phyloP scores from a whole-genome alignment of 352 stramenopile species.

The Elongisporangium senticosum region DNA sequence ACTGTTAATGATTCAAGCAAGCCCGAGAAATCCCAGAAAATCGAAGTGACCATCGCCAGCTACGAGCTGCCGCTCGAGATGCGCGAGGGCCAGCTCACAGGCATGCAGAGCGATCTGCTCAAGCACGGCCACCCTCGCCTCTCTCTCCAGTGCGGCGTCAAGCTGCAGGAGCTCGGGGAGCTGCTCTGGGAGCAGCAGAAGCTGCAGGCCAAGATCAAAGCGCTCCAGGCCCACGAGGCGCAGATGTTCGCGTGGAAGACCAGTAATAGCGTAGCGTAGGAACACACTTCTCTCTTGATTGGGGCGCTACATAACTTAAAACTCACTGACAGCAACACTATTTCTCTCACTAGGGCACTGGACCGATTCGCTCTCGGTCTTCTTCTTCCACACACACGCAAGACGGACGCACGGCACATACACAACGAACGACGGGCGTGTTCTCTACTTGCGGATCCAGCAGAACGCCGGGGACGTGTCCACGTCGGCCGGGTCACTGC shows the following conservation, averaged over 20 bases:
- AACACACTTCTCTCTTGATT: background rate
- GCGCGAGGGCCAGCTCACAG: conserved; percentile 30
- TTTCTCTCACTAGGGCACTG: conserved; percentile 3
- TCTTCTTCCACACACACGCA: conserved; percentile 6
- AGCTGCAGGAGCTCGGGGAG: conserved; percentile 33
- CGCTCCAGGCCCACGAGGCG: conserved; percentile 35
- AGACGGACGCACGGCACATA: background rate
- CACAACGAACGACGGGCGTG: background rate
- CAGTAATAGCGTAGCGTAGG: background rate
- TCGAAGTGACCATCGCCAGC: conserved; percentile 40
- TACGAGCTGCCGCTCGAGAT: conserved; percentile 68
- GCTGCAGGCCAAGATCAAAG: conserved; percentile 26
- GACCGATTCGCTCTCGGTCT: conserved; percentile 1
- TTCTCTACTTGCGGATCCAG: conserved; percentile 31
- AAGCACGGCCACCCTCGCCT: conserved; percentile 50
- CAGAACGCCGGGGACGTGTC: conserved; percentile 16
- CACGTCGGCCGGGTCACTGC: background rate
- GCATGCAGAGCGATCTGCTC: conserved; percentile 33
- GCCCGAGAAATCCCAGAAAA: background rate
- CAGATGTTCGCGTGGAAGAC: conserved; percentile 44
- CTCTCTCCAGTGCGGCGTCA: conserved; percentile 45
- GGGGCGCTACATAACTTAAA: conserved; percentile 33
- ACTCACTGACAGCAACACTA: conserved; percentile 13
- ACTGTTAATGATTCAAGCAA: conserved; percentile 5
- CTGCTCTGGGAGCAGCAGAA: conserved; percentile 36